Evolutionary conservation across 2,329 filamentous ascomycete species (phyloP), one percentile per base, ranked within the genome.

Genomic region (Hypocrella siamensis): DNA sequence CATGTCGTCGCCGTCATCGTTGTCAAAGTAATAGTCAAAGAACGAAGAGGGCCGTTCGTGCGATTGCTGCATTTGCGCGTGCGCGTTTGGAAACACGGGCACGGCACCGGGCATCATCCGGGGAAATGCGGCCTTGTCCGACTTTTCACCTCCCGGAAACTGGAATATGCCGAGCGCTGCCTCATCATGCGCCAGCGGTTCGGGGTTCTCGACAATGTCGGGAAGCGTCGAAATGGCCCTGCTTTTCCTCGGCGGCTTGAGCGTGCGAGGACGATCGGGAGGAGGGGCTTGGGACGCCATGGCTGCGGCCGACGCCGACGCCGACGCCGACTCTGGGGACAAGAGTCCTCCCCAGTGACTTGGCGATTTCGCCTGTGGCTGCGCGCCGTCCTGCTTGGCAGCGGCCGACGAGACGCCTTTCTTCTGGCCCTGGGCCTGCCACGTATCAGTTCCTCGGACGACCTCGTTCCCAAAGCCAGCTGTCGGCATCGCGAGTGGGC

Each of bases 81-180:
- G 28, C 26, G 29, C 35, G 18, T 19, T 30, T n/a, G 35, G 35
- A 12, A 28, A 37, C 6, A 30, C 26, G 15, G 36, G 33, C 7
- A 26, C 17, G 4, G 32, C 31, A 10, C 27, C 29, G 6, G 37
- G 8, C 12, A 52, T 53, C 62, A 67, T 65, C 33, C 63, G 47
- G 18, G 31, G 26, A 26, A 32, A 17, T 9, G 51, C 64, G 8
- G 64, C 63, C 32, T 60, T 61, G 47, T 75, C 70, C 15, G 71
- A 76, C 42, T 53, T 65, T 51, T 76, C 71, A 11, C 73, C 73
- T 69, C 70, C 76, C 3, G 73, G 70, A 40, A 76, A 76, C 42
- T 74, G 68, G 53, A 75, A 78, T 42, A 77, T 68, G 5, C 71
- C 73, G 14, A 77, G 58, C 9, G 70, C 75, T 10, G 61, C 69